phyloP scores from a whole-genome alignment of 345 rosid species.

The Bruguiera parviflora region DNA sequence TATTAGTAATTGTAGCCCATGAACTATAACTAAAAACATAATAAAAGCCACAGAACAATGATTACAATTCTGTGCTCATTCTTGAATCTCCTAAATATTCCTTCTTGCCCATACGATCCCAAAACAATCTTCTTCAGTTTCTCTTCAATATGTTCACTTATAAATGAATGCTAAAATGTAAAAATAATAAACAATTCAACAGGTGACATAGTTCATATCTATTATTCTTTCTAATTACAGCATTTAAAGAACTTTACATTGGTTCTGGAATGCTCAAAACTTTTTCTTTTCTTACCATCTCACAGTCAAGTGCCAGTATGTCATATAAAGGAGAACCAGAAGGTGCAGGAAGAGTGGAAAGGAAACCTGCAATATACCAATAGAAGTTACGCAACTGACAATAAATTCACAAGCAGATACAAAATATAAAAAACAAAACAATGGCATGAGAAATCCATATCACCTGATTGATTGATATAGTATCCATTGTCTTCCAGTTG shows the following conservation, averaged over 20 bases:
- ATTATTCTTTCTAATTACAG: background rate
- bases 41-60: no score
- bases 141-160: no score
- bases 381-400: slow-evolving; percentile 12
- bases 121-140: background rate
- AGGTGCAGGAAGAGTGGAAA: slow-evolving; percentile 67
- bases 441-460: slow-evolving; percentile 3
- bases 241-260: background rate
- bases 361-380: slow-evolving; percentile 47
- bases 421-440: background rate
- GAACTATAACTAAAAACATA: background rate
- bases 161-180: background rate
- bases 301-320: slow-evolving; percentile 90
- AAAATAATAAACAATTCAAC: background rate
- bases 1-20: background rate
- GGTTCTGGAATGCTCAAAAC: background rate
- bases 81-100: background rate
- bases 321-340: slow-evolving; percentile 48
- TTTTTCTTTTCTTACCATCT: slow-evolving; percentile 57
- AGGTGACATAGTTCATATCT: background rate
- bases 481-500: slow-evolving; percentile 83
- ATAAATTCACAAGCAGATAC: background rate
- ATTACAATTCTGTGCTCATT: no score
- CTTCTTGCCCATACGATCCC: background rate
- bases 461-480: slow-evolving; percentile 58